phyloP scores from a whole-genome alignment of 2,329 filamentous ascomycete genomes.

The Diaporthe sp. region DNA sequence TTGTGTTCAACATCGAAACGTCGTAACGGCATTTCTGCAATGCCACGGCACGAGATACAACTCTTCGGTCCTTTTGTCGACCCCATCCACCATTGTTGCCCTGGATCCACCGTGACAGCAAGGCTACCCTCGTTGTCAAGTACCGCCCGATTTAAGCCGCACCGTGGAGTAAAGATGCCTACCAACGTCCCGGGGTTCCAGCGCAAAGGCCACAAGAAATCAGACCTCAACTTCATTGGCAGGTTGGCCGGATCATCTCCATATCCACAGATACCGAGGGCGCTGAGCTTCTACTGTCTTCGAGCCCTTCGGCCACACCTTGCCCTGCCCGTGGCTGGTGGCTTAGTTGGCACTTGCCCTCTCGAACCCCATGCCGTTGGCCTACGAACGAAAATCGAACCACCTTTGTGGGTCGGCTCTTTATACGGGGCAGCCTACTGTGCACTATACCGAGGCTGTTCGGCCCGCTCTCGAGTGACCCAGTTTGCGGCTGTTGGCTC shows the following conservation, averaged over 20 bases:
- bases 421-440: slow-evolving; percentile 20
- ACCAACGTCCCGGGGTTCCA: neutral
- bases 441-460: slow-evolving; percentile 34
- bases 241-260: neutral
- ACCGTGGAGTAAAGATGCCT: neutral
- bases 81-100: neutral
- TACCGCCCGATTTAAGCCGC: slow-evolving; percentile 17
- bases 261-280: neutral
- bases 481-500: slow-evolving; percentile 21
- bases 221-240: neutral
- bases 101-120: slow-evolving; percentile 2
- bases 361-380: slow-evolving; percentile 11
- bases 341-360: slow-evolving; percentile 11
- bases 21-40: slow-evolving; percentile 25
- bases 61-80: slow-evolving; percentile 31
- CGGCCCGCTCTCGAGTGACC: slow-evolving; percentile 36
- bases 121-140: neutral
- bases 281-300: neutral
- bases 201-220: neutral
- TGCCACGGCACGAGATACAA: neutral
- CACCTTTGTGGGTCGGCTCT: slow-evolving; percentile 23
- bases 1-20: slow-evolving; percentile 1
- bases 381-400: slow-evolving; percentile 14
- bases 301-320: neutral
- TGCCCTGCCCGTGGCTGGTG: slow-evolving; percentile 19